Base-by-base conservation (phyloP, 768 basidiomycete genomes). In the Glaciozyma martinii region DNA sequence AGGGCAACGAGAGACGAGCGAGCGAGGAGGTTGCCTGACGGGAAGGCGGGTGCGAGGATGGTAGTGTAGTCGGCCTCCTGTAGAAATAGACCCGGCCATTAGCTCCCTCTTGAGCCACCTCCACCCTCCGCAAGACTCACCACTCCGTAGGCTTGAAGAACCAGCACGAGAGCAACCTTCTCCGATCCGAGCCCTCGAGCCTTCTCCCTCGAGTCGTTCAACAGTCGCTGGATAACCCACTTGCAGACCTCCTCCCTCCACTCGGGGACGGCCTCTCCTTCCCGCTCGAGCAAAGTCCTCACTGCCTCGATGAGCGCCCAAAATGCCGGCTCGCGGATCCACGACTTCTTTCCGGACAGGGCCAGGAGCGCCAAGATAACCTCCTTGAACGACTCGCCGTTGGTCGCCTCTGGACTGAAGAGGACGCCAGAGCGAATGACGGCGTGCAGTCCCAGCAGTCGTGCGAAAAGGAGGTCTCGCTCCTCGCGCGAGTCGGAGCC, bases 401-500 rank as follows among this genome's bases (percentile, higher is more conserved):
- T 85, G 3, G 81, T 79, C 10, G 60, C 25, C 9, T 40, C 30
- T 3, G 81, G 71, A 3, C 82, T 84, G 46, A 87, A 83, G 60
- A 93, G 80, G 55, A 93, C 80, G 29, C 88, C 85, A 4, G 94
- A 97, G 65, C 88, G 86, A 60, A 94, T 82, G 72, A 97, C 80
- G 21, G 90, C 81, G 23, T 85, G 86, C 63, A 95, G 79, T 23
- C 94, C 94, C 75, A 98, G 95, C 16, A 99, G 80, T 32, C 90
- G 85, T 15, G 91, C 92, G 74, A 99, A 97, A 58, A 91, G 81
- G 56, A 89, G 78, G 76, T 99, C 94, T 63, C 94, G 85, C 77
- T 92, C 89, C 77, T 98, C 94, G 74, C 91, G 87, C 4, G 91
- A 87, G 49, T 85, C 85, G 84, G 88, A 86, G 19, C 86, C 87